These are phyloP conservation scores for Colletotrichum sp. DNA, from an alignment of 2,329 filamentous ascomycete genomes.

Conservation along the genomic window DNA sequence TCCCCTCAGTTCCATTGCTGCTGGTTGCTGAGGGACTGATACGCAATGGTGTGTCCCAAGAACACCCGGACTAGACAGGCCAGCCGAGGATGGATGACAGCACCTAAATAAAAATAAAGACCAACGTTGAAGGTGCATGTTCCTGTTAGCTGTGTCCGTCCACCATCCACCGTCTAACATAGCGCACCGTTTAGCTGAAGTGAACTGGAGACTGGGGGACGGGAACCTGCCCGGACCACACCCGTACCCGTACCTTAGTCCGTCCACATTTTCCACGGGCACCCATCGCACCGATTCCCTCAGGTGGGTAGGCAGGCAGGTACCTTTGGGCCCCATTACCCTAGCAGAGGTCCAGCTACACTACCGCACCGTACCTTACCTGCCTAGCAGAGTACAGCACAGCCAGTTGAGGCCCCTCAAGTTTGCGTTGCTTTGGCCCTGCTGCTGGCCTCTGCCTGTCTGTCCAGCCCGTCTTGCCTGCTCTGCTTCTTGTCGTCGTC, in stretches of 20 bases:
- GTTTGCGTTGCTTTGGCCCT: neutral
- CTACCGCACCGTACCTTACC: neutral
- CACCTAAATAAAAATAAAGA: neutral
- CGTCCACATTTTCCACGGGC: neutral
- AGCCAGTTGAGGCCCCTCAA: neutral
- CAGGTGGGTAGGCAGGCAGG: neutral
- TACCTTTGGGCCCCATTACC: neutral
- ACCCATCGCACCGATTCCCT: neutral
- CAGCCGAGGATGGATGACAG: neutral
- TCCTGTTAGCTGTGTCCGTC: neutral
- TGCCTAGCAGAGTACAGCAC: neutral
- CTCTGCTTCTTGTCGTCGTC: neutral
- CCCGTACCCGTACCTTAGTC: neutral
- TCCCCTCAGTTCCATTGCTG: neutral
- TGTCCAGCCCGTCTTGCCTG: neutral
- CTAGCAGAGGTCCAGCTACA: neutral
- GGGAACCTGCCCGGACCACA: neutral
- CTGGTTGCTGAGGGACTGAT: neutral
- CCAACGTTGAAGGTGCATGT: neutral
- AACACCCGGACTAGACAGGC: neutral
- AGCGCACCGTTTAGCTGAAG: neutral
- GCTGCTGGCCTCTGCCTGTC: neutral
- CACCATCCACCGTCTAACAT: neutral
- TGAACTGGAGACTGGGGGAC: neutral
- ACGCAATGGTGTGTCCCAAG: neutral